Base-by-base conservation (phyloP, 805 yeast genomes). In the Sugiyamaella qingdaonensis region DNA sequence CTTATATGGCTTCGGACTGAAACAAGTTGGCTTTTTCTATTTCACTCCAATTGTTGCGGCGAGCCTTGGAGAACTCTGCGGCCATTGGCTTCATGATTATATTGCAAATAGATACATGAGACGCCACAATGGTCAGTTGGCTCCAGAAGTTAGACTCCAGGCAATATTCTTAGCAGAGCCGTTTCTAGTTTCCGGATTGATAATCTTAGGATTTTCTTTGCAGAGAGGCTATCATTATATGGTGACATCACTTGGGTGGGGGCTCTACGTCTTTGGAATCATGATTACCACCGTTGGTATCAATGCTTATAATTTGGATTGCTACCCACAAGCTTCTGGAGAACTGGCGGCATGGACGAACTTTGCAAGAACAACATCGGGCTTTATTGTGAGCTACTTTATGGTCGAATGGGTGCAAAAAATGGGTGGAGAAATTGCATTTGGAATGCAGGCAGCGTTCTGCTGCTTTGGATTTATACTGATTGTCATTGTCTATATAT, bases 11-110 rank as follows among this genome's bases (percentile, higher is more conserved):
- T 49, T 49, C 42, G 53, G 53, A 10, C 37, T 34, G 11, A 49
- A 49, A 29, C 53, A 49, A 34, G 32, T 49, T 32, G 53, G 53
- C 14, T 49, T 34, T 31, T 49, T 49, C 43, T 49, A 49, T 32
- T 49, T 49, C 31, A 49, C 53, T n/a, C 53, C 53, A 18, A 49
- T 49, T 19, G 53, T 49, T 7, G 53, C 48, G 9, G 37, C 53
- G 8, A 13, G 31, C 4, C 24, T 49, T 1, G 53, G 47, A 13
- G 53, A 49, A 35, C 16, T 37, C 35, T 24, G 32, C 14, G 53
- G 53, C 19, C 53, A 49, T 14, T 49, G 53, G 53, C 48, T 49
- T 16, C 53, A 49, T 33, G 53, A 49, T 31, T 19, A 14, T 31
- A 49, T 49, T 33, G 53, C 48, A 16, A 18, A 27, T 13, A 5